phyloP scores from a whole-genome alignment of 2,329 filamentous ascomycete genomes.

The Acrocalymma vagum region DNA sequence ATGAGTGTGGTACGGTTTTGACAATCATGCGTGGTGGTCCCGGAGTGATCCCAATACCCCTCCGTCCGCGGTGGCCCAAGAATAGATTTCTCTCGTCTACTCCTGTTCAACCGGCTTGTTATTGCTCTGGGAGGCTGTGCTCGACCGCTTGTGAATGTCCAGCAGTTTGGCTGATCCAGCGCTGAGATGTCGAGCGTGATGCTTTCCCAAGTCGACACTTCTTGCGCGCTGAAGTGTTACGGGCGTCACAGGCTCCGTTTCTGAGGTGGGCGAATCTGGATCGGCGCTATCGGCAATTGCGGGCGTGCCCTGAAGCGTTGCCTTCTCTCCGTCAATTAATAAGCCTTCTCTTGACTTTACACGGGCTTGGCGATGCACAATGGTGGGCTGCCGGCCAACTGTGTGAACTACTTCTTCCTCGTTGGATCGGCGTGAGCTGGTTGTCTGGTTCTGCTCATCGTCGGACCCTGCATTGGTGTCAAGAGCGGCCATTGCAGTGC shows the following conservation, averaged over 20 bases:
- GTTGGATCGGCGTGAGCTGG: constrained; percentile 28
- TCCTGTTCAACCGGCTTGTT: constrained; percentile 30
- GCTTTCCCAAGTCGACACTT: constrained; percentile 72
- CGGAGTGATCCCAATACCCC: constrained; percentile 9
- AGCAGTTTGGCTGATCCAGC: constrained; percentile 80
- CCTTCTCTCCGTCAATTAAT: constrained; percentile 53
- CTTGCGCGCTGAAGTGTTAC: constrained; percentile 68
- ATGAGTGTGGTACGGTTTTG: constrained; percentile 44
- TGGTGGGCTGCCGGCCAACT: constrained; percentile 65
- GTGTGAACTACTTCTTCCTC: constrained; percentile 58
- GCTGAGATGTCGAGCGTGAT: constrained; percentile 76
- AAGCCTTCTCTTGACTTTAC: constrained; percentile 70
- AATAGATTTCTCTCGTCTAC: constrained; percentile 24
- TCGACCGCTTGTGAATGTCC: constrained; percentile 61
- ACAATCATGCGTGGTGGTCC: constrained; percentile 33
- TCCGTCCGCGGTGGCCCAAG: constrained; percentile 22
- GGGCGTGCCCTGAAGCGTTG: constrained; percentile 31
- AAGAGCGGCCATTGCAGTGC: constrained; percentile 53
- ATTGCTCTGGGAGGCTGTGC: constrained; percentile 36
- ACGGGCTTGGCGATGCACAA: constrained; percentile 68
- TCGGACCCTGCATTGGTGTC: constrained; percentile 52
- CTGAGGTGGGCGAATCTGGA: constrained; percentile 38
- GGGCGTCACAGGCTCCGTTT: constrained; percentile 37
- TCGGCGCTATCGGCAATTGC: constrained; percentile 36
- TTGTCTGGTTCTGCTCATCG: constrained; percentile 28